Evolutionary conservation across 176 grass and related monocot genomes (phyloP), one percentile per base, ranked within the genome.

Genomic region (Miscanthus lutarioriparius): DNA sequence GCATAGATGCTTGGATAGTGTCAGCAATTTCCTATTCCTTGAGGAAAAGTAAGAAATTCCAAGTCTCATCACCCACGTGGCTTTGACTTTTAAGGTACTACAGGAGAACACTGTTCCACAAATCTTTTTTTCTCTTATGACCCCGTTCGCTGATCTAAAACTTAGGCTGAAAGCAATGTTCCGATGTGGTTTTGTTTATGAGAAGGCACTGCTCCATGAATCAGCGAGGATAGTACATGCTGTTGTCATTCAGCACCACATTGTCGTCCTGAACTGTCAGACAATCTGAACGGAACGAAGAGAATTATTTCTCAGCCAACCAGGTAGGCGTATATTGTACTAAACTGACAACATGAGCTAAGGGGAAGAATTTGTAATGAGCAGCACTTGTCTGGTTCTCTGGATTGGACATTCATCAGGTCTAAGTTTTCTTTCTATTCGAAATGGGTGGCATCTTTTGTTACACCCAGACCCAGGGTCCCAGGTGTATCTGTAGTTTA

Each of bases 21-120:
- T 30, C 68, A 41, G 40, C 48, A 51, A 19, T 84, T 69, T 77
- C 54, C 0, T 33, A 17, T 26, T 22, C 26, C 84, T 73, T 63
- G 19, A 63, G 83, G 36, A 81, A 86, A 76, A 58, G 28, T 82
- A 58, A 30, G n/a, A 45, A 78, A 66, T 30, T 89, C 15, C 53
- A 59, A 81, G 80, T 19, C 64, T 69, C 86, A 45, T 88, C 76
- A 41, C 71, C 51, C 88, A 75, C 82, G 83, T 86, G 76, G 26
- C 14, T 84, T 73, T 90, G 81, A 90, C 76, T 72, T 84, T 19
- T 68, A 78, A 83, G 33, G 36, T 65, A 11, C 35, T 39, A 49
- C 5, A 81, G 26, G 77, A 49, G 41, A 70, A 37, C 51, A 76
- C 30, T 54, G 23, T 53, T 89, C 23, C 15, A 81, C 45, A 20